A percentile compares a stretch with the other conserved stretches of the same genome.
Conservation (phyloP, 2,329 filamentous ascomycete genomes). For the Alternaria gansuensis region DNA sequence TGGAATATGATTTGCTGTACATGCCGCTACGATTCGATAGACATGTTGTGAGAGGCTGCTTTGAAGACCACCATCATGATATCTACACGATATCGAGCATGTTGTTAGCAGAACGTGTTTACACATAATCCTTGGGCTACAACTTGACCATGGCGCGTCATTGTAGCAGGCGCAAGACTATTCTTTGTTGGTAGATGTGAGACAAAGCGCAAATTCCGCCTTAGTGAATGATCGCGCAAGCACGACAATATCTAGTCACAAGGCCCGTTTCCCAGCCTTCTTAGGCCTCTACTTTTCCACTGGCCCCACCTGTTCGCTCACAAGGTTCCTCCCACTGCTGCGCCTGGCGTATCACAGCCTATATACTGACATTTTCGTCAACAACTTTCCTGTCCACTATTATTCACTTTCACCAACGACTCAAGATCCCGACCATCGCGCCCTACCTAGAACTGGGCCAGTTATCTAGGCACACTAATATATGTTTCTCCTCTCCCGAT, state of each 20-base stretch:
- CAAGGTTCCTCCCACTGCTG: neutral
- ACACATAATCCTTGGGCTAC: neutral
- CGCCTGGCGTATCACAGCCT: neutral
- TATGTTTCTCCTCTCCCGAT: neutral
- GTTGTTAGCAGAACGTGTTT: neutral
- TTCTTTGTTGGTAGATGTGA: neutral
- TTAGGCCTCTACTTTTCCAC: neutral
- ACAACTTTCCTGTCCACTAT: neutral
- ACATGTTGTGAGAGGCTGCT: neutral
- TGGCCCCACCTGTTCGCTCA: neutral
- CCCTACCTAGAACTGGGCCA: neutral
- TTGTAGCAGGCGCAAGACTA: neutral
- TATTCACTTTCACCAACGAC: neutral
- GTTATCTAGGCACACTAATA: neutral
- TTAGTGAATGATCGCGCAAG: neutral
- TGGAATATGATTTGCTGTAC: neutral
- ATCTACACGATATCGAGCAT: neutral
- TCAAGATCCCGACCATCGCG: neutral
- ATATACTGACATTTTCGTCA: neutral
- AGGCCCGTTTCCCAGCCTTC: neutral
- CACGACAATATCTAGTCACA: neutral
- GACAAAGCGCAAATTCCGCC: neutral
- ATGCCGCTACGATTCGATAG: neutral
- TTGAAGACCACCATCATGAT: neutral
- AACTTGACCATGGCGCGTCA: neutral